Percentiles rank a stretch among this genome's conserved stretches.
These are phyloP conservation scores for Neurospora crassa DNA, from an alignment of 2,329 filamentous ascomycete genomes.

Conservation along the genomic window DNA sequence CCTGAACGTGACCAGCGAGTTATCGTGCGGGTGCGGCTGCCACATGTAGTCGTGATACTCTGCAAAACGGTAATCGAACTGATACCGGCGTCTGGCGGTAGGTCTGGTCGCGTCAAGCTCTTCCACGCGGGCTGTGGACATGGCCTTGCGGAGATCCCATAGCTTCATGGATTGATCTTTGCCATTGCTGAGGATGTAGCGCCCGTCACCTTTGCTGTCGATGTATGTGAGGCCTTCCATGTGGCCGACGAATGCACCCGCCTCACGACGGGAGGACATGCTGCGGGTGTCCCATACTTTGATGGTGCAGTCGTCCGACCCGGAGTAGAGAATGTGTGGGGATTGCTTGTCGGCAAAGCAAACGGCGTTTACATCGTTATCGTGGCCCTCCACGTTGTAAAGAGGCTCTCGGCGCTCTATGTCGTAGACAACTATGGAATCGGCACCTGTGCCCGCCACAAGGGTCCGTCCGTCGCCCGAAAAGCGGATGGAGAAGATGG, in stretches of 20 bases:
- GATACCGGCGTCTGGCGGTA: conserved; percentile 49
- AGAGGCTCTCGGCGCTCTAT: conserved; percentile 71
- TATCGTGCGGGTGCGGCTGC: conserved; percentile 72
- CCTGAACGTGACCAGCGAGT: conserved; percentile 85
- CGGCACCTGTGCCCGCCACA: conserved; percentile 74
- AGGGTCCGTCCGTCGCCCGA: conserved; percentile 86
- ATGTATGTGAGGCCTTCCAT: conserved; percentile 59
- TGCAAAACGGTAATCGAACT: conserved; percentile 70
- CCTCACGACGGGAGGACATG: conserved; percentile 72
- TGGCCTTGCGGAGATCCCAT: conserved; percentile 89
- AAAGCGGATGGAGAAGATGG: conserved; percentile 86
- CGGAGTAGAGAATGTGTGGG: conserved; percentile 91
- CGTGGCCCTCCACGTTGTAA: conserved; percentile 67
- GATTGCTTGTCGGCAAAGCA: conserved; percentile 85
- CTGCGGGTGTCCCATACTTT: conserved; percentile 95
- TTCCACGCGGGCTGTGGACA: conserved; percentile 57
- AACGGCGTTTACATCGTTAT: conserved; percentile 89
- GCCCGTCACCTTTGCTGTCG: conserved; percentile 59
- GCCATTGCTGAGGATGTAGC: conserved; percentile 84
- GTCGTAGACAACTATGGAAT: conserved; percentile 82
- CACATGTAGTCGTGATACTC: conserved; percentile 56
- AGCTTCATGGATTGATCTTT: conserved; percentile 98
- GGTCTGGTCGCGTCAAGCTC: conserved; percentile 45
- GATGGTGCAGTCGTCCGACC: conserved; percentile 86
- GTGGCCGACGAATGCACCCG: conserved; percentile 57